Evolutionary conservation across 2,329 filamentous ascomycete species (phyloP).

Genomic region (Nigrospora sphaerica): DNA sequence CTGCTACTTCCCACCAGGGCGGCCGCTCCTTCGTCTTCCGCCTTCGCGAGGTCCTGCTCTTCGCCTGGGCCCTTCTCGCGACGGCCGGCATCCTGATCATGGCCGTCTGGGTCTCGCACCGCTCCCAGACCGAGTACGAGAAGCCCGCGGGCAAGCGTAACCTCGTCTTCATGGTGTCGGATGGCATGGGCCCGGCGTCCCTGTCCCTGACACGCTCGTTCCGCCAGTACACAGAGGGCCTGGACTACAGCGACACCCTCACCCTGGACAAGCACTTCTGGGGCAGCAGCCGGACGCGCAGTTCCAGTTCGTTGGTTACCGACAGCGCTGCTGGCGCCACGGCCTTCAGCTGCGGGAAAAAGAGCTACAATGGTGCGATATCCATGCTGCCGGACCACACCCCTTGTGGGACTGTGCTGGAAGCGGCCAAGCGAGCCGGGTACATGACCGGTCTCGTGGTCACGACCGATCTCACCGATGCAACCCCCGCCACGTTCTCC

Average conservation of each 20-base stretch:
- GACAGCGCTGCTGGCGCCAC: slow-evolving; percentile 97
- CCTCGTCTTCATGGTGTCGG: slow-evolving; percentile 97
- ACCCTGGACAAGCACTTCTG: slow-evolving; percentile 83
- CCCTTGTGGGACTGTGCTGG: slow-evolving; percentile 85
- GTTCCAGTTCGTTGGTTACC: slow-evolving; percentile 77
- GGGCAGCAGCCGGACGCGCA: slow-evolving; percentile 82
- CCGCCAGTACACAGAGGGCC: slow-evolving; percentile 66
- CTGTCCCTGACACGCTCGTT: slow-evolving; percentile 81
- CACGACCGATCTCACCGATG: slow-evolving; percentile 90
- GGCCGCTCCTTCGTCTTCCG: slow-evolving; percentile 28
- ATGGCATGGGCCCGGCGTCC: slow-evolving; percentile 95
- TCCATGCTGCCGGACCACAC: slow-evolving; percentile 77
- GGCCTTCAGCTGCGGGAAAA: slow-evolving; percentile 84
- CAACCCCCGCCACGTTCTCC: slow-evolving; percentile 91
- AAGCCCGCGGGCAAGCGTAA: slow-evolving; percentile 68
- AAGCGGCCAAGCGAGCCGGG: slow-evolving; percentile 86
- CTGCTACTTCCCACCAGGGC: slow-evolving; percentile 13
- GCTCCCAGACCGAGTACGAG: slow-evolving; percentile 38
- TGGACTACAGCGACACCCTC: slow-evolving; percentile 70
- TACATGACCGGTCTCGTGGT: slow-evolving; percentile 93
- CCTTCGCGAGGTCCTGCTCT: slow-evolving; percentile 65
- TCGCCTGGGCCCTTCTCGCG: slow-evolving; percentile 75
- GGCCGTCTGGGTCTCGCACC: slow-evolving; percentile 71
- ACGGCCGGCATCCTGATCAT: slow-evolving; percentile 74
- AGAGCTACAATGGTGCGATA: slow-evolving; percentile 97